Evolutionary conservation across 306 rosid species (phyloP), one percentile per base, ranked within the genome.

Genomic region (Alnus rubra): DNA sequence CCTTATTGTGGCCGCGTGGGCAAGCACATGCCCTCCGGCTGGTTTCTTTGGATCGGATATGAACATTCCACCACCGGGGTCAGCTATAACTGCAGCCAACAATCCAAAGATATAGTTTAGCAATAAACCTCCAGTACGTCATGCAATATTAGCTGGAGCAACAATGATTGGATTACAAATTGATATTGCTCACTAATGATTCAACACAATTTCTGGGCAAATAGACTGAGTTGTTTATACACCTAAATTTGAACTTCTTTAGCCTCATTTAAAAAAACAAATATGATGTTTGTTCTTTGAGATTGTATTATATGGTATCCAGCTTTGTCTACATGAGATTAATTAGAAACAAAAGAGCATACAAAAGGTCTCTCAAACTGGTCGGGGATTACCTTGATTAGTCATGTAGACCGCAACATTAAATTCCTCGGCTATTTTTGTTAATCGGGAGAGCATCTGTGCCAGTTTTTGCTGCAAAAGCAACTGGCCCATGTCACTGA

Each of bases 1-100:
- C 84, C 98, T 91, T 72, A 95, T 75, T 45, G 99, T 95, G 62
- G 94, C 96, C 19, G 97, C 99, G 84, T 95, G 99, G 70, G 98
- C 99, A 48, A 95, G 91, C 67, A 91, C 99, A 67, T 95, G 96
- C 53, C 98, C 98, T 78, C 97, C 98, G 0, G 99, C 99, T 18
- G 98, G 99, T 80, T 95, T 95, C 87, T 95, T 95, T 39, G 98
- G 98, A 84, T 95, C 99, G 64, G 94, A 85, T 73, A 95, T 91
- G 79, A 95, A 94, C 77, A 94, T 81, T 47, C 97, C 97, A 12
- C 97, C 98, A 74, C 97, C 97, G 3, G 98, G 98, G 83, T 95
- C 98, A 56, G 98, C 87, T 52, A 92, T 90, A 44, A 95, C 98
- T 95, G 98, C 93, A 91, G 64, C 79, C 79, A 73, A 39, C 73